Conservation (phyloP, 345 rosid genomes). For the Xanthoceras sorbifolium region DNA sequence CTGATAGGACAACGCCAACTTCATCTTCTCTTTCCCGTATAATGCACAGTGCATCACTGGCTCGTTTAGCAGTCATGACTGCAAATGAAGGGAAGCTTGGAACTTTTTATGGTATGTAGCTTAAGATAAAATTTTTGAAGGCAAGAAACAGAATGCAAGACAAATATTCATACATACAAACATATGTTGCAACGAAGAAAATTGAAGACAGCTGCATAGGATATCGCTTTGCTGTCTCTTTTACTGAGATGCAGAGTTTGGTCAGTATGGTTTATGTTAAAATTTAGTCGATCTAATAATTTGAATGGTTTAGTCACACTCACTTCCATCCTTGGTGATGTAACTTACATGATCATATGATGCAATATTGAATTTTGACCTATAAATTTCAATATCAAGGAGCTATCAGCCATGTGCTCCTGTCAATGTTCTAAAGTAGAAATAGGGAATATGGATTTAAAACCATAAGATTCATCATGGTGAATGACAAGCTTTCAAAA, state of each 20-base stretch:
- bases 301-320: neutral
- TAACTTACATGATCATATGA: neutral
- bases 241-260: neutral
- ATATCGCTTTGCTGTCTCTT: neutral
- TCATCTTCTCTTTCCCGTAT: constrained; percentile 28
- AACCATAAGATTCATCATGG: neutral
- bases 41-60: constrained; percentile 39
- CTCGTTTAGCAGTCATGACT: constrained; percentile 49
- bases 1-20: constrained; percentile 50
- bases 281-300: neutral
- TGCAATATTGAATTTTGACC: neutral
- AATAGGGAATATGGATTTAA: neutral
- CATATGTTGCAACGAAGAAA: neutral
- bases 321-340: neutral
- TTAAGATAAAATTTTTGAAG: neutral
- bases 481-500: neutral
- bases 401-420: neutral
- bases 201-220: neutral
- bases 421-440: neutral
- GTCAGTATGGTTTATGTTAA: neutral
- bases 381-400: neutral
- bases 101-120: too few relatives aligned
- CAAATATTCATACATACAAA: neutral
- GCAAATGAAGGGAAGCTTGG: constrained; percentile 13
- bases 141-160: neutral